Percentiles rank a stretch among this genome's conserved stretches.
phyloP scores from a whole-genome alignment of 345 rosid genomes.

The Populus euphratica region DNA sequence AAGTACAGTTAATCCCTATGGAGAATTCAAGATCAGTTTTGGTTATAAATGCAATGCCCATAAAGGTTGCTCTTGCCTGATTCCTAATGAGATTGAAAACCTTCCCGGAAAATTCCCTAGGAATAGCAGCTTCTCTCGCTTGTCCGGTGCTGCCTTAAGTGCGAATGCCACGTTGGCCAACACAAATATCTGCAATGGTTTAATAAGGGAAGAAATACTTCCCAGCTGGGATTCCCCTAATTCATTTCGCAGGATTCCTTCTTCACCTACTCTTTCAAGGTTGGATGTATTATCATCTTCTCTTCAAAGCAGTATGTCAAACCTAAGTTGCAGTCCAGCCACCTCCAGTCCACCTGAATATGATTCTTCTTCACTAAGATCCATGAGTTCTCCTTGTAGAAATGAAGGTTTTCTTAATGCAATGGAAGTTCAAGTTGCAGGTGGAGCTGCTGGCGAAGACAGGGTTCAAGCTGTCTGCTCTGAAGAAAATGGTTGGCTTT shows the following conservation, averaged over 20 bases:
- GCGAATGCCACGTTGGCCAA: constrained; percentile 96
- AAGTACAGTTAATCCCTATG: constrained; percentile 42
- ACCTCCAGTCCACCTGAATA: constrained; percentile 57
- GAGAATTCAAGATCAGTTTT: constrained; percentile 83
- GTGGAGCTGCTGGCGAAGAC: constrained; percentile 99
- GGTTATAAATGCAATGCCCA: constrained; percentile 72
- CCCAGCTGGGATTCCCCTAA: constrained; percentile 85
- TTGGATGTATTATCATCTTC: constrained; percentile 86
- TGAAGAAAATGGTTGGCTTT: constrained; percentile 90
- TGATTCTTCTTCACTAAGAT: constrained; percentile 51
- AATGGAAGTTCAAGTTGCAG: constrained; percentile 87
- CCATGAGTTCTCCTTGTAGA: constrained; percentile 61
- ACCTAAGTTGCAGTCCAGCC: constrained; percentile 77
- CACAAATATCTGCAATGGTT: constrained; percentile 87
- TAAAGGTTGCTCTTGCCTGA: constrained; percentile 22
- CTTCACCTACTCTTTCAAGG: constrained; percentile 71
- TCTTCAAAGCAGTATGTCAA: constrained; percentile 70
- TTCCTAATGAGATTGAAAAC: constrained; percentile 31
- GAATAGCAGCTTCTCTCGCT: constrained; percentile 78
- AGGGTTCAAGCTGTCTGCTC: constrained; percentile 98
- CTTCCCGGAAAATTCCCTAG: constrained; percentile 41
- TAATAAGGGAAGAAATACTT: constrained; percentile 81
- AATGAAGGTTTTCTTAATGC: constrained; percentile 69
- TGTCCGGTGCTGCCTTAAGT: constrained; percentile 94
- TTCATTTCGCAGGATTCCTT: constrained; percentile 72